Percentiles rank a stretch among this genome's conserved stretches.
These are phyloP conservation scores for Aspergillus sp. DNA, from an alignment of 2,329 filamentous ascomycete genomes.

Conservation along the genomic window DNA sequence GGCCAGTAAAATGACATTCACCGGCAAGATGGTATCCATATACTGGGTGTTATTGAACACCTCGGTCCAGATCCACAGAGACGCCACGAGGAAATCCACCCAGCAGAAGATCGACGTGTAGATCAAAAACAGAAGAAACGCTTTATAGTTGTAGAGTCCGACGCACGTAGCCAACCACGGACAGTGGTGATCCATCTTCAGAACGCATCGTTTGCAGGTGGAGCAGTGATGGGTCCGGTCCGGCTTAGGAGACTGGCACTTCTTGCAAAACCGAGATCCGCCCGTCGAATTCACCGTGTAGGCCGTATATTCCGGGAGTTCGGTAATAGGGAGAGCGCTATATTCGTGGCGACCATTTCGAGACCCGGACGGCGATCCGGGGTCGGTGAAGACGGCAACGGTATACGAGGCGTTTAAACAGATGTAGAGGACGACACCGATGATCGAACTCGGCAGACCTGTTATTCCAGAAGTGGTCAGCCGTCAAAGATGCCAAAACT, in stretches of 20 bases:
- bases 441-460: constrained; percentile 52
- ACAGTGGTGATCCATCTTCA: constrained; percentile 99
- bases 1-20: constrained; percentile 86
- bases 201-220: constrained; percentile 85
- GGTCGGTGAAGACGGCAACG: constrained; percentile 86
- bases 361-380: constrained; percentile 61
- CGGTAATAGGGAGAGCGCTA: constrained; percentile 75
- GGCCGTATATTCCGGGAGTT: constrained; percentile 63
- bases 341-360: constrained; percentile 53
- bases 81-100: constrained; percentile 73
- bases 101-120: constrained; percentile 88
- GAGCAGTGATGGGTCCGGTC: constrained; percentile 97
- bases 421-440: constrained; percentile 70
- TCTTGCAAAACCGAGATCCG: constrained; percentile 89
- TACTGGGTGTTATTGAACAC: constrained; percentile 69
- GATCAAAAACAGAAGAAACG: constrained; percentile 86
- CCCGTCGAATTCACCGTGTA: constrained; percentile 93
- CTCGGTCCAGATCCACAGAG: constrained; percentile 81
- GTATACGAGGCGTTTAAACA: constrained; percentile 89
- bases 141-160: constrained; percentile 90
- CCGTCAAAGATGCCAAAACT: neutral
- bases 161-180: constrained; percentile 97
- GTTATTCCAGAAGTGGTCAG: constrained; percentile 1
- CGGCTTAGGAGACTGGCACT: constrained; percentile 91
- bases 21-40: constrained; percentile 74